Conservation (phyloP, 495 filamentous ascomycete species). For the Thozetella sp. region DNA sequence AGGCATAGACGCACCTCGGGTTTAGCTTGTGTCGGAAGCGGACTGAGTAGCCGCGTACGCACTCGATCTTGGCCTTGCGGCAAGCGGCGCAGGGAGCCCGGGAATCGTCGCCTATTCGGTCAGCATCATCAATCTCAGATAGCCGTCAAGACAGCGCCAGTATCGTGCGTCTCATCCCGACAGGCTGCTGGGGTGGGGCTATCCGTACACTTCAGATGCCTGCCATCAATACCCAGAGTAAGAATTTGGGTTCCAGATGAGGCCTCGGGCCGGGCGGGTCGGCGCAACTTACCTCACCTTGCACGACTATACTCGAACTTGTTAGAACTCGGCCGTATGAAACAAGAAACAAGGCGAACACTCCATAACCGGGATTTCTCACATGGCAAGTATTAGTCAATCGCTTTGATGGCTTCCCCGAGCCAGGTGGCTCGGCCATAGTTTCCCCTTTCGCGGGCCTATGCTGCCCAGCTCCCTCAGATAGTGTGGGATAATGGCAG, state of each 20-base stretch:
- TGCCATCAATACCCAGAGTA: too few species aligned
- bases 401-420: too few species aligned
- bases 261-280: too few species aligned
- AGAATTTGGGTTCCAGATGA: too few species aligned
- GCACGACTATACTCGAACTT: neutral
- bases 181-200: too few species aligned
- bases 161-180: too few species aligned
- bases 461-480: too few species aligned
- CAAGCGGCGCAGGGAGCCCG: conserved; percentile 5
- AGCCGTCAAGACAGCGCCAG: too few species aligned
- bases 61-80: conserved; percentile 5
- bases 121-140: neutral
- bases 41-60: conserved; percentile 2
- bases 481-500: too few species aligned
- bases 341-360: too few species aligned
- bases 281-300: neutral
- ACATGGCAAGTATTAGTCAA: neutral
- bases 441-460: too few species aligned
- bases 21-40: conserved; percentile 9
- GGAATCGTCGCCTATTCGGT: conserved; percentile 2
- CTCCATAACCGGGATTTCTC: neutral
- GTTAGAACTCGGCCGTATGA: neutral
- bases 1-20: conserved; percentile 4
- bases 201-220: neutral
- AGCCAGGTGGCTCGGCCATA: too few species aligned